phyloP scores from a whole-genome alignment of 2,329 filamentous ascomycete genomes.

The Aspergillus tubingensis region DNA sequence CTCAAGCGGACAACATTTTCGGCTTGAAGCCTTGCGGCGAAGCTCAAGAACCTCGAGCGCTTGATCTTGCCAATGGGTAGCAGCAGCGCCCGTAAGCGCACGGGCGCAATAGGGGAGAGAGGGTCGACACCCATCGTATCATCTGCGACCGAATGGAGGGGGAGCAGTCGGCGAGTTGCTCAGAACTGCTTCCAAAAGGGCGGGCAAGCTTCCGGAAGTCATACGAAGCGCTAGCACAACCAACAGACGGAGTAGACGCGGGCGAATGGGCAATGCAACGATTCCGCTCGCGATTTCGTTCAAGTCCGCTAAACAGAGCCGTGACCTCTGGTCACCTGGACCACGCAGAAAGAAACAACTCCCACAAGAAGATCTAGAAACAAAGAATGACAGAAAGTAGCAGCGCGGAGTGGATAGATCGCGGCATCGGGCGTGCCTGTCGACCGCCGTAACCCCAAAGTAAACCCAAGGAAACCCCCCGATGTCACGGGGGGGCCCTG shows the following conservation, averaged over 20 bases:
- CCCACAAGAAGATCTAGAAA: background rate
- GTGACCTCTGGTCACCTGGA: background rate
- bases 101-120: slow-evolving; percentile 86
- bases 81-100: slow-evolving; percentile 83
- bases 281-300: background rate
- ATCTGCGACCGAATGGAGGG: slow-evolving; percentile 40
- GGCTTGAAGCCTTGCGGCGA: slow-evolving; percentile 73
- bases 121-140: slow-evolving; percentile 82
- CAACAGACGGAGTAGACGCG: background rate
- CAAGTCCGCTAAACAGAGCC: background rate
- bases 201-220: slow-evolving; percentile 24
- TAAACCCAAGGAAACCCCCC: background rate
- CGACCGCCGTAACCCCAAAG: slow-evolving; percentile 1
- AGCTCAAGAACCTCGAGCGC: slow-evolving; percentile 74
- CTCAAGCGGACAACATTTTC: slow-evolving; percentile 82
- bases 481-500: background rate
- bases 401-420: background rate
- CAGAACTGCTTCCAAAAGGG: slow-evolving; percentile 37
- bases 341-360: background rate
- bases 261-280: background rate
- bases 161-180: slow-evolving; percentile 35
- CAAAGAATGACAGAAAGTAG: background rate
- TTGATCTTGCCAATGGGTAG: slow-evolving; percentile 86
- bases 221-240: slow-evolving; percentile 20
- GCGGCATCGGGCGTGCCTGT: background rate